Conservation (phyloP, 345 rosid genomes). For the Cardamine resedifolia region DNA sequence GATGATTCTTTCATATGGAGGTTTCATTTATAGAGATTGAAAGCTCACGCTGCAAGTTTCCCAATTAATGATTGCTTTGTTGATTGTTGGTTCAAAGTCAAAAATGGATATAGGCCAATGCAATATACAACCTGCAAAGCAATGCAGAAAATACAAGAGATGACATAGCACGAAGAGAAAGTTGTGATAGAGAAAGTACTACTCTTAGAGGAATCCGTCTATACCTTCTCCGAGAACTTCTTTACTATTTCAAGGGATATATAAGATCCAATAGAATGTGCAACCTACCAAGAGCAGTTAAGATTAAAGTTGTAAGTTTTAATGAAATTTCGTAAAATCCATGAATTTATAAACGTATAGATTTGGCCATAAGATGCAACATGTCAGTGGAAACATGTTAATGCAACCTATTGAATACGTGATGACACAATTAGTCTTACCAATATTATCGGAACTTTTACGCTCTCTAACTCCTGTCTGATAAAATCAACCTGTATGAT, state of each 20-base stretch:
- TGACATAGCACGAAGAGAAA: not conserved
- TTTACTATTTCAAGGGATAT: slow-evolving; percentile 59
- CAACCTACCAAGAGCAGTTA: slow-evolving; percentile 54
- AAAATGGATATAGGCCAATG: slow-evolving; percentile 77
- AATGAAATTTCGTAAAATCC: not conserved
- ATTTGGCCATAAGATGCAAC: not conserved
- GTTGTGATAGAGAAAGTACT: not conserved
- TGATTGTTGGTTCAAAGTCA: slow-evolving; percentile 60
- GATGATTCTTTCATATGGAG: not conserved
- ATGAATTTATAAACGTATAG: too few relatives aligned
- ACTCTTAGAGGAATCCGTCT: not conserved
- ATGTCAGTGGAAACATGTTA: not conserved
- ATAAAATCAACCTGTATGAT: slow-evolving; percentile 65
- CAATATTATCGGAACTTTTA: slow-evolving; percentile 64
- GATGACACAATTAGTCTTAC: slow-evolving; percentile 40
- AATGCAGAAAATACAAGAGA: not conserved
- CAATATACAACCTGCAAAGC: slow-evolving; percentile 50
- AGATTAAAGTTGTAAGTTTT: slow-evolving; percentile 11
- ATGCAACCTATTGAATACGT: not conserved
- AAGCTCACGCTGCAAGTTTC: slow-evolving; percentile 55
- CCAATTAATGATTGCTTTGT: slow-evolving; percentile 49
- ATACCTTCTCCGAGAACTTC: slow-evolving; percentile 61
- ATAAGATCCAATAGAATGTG: slow-evolving; percentile 84
- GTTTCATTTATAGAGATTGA: slow-evolving; percentile 8
- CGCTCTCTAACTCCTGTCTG: slow-evolving; percentile 53